Evolutionary conservation across 2,329 filamentous ascomycete species (phyloP), one percentile per base, ranked within the genome.

Genomic region (Emericellopsis cladophorae): DNA sequence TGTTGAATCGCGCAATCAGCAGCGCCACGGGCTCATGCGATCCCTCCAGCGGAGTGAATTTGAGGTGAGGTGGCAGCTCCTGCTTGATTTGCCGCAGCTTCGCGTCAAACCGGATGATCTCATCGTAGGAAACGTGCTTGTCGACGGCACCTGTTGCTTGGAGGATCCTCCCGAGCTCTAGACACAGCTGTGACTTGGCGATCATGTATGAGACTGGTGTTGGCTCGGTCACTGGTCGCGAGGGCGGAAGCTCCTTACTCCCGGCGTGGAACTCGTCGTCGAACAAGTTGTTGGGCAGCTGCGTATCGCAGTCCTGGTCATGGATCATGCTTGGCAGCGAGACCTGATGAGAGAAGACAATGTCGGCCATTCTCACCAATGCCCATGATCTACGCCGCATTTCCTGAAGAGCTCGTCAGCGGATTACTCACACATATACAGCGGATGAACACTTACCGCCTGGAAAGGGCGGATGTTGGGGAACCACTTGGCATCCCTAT

Each of bases 141-240:
- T 69, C 70, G 4, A 79, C 65, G 26, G 70, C 62, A 41, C 70
- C 74, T 11, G 75, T 73, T 16, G 71, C 69, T 50, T 88, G 81
- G 8, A 88, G 65, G 16, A 90, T 85, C 42, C 74, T 75, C 22
- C 83, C 81, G 39, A 89, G 74, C 48, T 84, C 76, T 40, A 74
- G 71, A 42, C 79, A 74, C 31, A 90, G 66, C 44, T 70, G 74
- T 26, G 79, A 68, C 57, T 89, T 88, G 29, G 74, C 73, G 49
- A 89, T 86, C 72, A 89, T 79, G 57, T 87, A 90, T 9, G 80
- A 76, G 48, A 87, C 78, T 1, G 83, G 82, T 1, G 85, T 90
- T 3, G 81, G 74, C 54, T 89, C 83, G 1, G 72, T 77, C 26
- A 66, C 66, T 0, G 84, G 79, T 42, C 83, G 67, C 1, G 81